Evolutionary conservation across 805 yeast species (phyloP), one percentile per base, ranked within the genome.

Genomic region (Saccharomycopsis amapae): DNA sequence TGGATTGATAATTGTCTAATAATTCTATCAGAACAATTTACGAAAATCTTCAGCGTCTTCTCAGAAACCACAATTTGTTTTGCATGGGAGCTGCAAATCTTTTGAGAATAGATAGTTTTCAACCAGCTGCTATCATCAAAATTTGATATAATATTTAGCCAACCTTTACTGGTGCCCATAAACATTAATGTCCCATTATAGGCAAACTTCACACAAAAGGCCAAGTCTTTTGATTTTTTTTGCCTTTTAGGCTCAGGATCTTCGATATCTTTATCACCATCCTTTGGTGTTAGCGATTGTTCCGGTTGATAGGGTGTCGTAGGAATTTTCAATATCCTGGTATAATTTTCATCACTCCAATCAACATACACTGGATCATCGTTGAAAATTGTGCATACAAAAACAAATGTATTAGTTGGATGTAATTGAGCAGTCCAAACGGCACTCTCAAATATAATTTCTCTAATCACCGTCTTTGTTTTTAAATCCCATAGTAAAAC

Each of bases 91-190:
- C 73, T 71, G 38, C 88, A 71, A n/a, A 85, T 62, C 53, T 79
- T 79, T 28, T 67, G 62, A n/a, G 73, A 63, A 48, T 70, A 69
- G 2, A 79, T 60, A 22, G 47, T 33, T 45, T 46, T 15, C 46
- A 47, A 7, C 49, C 25, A 18, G 47, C 53, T 17, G 61, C 52
- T 35, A 22, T 12, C 40, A 9, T 36, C 32, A 2, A 34, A 34
- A 3, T n/a, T 13, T 17, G 37, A 33, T 53, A 52, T 70, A 10
- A 87, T 68, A 50, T 79, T 79, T 12, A 89, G 54, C 73, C 78
- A 74, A 1, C 97, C 97, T 59, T 83, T 81, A 46, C 80, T 79
- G 2, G 95, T 86, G 0, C 96, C 97, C 0, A 81, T 67, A 31
- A 86, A 64, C 1, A 87, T 67, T 47, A 69, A 75, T 15, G 64